Conservation (phyloP, 164 flowering plant genomes). For the Berberis vulgaris region DNA sequence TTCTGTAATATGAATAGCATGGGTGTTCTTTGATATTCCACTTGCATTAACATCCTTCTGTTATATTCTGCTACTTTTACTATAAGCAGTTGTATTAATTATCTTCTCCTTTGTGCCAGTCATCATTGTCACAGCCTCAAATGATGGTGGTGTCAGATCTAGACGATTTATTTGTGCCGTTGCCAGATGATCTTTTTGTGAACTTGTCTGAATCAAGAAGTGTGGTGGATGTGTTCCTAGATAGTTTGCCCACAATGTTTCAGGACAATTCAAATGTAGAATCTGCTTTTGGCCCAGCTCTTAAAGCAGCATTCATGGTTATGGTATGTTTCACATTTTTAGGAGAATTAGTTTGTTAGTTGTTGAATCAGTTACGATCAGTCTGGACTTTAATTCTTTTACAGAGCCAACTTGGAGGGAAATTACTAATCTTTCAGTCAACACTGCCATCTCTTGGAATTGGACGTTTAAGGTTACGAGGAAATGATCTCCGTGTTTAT, state of each 20-base stretch:
- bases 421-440: conserved; percentile 78
- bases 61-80: background rate
- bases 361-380: background rate
- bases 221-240: conserved; percentile 88
- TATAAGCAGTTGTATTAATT: conserved; percentile 7
- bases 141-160: conserved; percentile 98
- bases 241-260: conserved; percentile 92
- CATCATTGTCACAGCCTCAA: conserved; percentile 91
- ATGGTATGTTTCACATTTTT: conserved; percentile 47
- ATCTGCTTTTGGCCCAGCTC: conserved; percentile 98
- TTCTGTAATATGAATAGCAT: background rate
- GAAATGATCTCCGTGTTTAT: conserved; percentile 84
- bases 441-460: conserved; percentile 88
- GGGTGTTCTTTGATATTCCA: background rate
- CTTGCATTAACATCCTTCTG: background rate
- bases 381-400: conserved; percentile 1
- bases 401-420: conserved; percentile 97
- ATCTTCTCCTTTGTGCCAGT: conserved; percentile 43
- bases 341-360: background rate
- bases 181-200: conserved; percentile 97
- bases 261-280: conserved; percentile 78
- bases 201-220: conserved; percentile 90
- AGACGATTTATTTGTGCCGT: conserved; percentile 87
- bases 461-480: conserved; percentile 87
- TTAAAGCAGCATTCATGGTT: conserved; percentile 83